Conservation (phyloP, 129 eudicot genomes). For the Lactuca sativa region DNA sequence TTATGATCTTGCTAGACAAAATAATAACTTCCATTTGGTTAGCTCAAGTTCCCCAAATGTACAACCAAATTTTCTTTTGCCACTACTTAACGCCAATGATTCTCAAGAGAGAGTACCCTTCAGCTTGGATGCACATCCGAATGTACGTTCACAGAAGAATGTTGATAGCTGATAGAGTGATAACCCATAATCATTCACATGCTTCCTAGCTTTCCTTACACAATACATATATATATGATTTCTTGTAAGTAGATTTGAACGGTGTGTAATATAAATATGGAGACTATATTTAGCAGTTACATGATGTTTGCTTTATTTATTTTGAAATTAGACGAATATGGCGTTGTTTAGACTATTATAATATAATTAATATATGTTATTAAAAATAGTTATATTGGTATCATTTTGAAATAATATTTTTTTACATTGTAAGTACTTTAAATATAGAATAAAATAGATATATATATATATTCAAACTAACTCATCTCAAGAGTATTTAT, state of each 20-base stretch:
- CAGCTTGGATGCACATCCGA: constrained; percentile 34
- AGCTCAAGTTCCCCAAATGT: constrained; percentile 49
- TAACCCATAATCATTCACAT: constrained; percentile 1
- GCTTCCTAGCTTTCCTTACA: constrained; percentile 18
- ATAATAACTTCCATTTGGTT: constrained; percentile 47
- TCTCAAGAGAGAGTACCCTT: constrained; percentile 45
- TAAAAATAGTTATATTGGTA: no score
- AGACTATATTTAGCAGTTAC: constrained; percentile 25
- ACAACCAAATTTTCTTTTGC: constrained; percentile 41
- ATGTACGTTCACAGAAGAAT: constrained; percentile 33
- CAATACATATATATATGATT: constrained; percentile 25
- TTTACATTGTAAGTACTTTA: no score
- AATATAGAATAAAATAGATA: no score
- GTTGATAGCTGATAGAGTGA: constrained; percentile 21
- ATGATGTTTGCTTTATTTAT: constrained; percentile 16
- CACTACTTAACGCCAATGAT: constrained; percentile 43
- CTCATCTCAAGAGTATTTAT: no score
- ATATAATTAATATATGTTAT: no score
- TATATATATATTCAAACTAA: no score
- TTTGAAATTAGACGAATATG: background rate
- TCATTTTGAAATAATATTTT: no score
- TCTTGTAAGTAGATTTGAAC: constrained; percentile 27
- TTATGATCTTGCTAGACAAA: constrained; percentile 42
- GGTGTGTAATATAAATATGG: constrained; percentile 35
- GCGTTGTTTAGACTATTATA: no score